Percentiles rank a stretch among this genome's conserved stretches.
phyloP scores from a whole-genome alignment of 1,139 yeast species.

The Scheffersomyces parashehatae region DNA sequence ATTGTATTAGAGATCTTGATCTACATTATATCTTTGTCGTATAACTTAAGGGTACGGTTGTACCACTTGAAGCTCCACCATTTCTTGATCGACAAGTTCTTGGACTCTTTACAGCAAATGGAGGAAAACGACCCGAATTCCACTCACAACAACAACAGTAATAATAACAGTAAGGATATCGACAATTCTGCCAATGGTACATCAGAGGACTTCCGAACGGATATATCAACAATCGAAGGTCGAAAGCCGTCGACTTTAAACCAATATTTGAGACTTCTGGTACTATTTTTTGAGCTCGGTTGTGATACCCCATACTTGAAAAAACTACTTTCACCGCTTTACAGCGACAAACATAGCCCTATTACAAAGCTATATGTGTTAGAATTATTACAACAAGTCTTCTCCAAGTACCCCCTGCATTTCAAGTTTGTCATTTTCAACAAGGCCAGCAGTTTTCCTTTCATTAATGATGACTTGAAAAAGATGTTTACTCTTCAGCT shows the following conservation, averaged over 20 bases:
- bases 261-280: conserved; percentile 25
- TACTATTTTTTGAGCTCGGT: conserved; percentile 37
- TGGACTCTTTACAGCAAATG: conserved; percentile 4
- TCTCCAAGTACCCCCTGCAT: conserved; percentile 26
- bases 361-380: conserved; percentile 20
- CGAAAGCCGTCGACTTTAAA: conserved; percentile 15
- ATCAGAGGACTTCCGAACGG: background rate
- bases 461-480: conserved; percentile 8
- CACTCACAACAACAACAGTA: too few relatives aligned
- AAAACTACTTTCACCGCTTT: conserved; percentile 20
- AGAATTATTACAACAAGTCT: conserved; percentile 26
- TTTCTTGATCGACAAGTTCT: conserved; percentile 20
- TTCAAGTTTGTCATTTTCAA: conserved; percentile 35
- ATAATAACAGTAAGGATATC: too few relatives aligned
- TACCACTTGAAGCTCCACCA: conserved; percentile 20
- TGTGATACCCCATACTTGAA: conserved; percentile 26
- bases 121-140: too few relatives aligned
- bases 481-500: conserved; percentile 27
- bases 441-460: conserved; percentile 13
- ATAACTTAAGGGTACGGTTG: conserved; percentile 27
- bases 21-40: conserved; percentile 23
- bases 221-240: background rate
- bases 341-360: background rate
- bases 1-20: conserved; percentile 31
- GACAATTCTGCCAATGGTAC: too few relatives aligned